Conservation (phyloP, 169 alveolate genomes). For the Cyclospora cayetanensis region DNA sequence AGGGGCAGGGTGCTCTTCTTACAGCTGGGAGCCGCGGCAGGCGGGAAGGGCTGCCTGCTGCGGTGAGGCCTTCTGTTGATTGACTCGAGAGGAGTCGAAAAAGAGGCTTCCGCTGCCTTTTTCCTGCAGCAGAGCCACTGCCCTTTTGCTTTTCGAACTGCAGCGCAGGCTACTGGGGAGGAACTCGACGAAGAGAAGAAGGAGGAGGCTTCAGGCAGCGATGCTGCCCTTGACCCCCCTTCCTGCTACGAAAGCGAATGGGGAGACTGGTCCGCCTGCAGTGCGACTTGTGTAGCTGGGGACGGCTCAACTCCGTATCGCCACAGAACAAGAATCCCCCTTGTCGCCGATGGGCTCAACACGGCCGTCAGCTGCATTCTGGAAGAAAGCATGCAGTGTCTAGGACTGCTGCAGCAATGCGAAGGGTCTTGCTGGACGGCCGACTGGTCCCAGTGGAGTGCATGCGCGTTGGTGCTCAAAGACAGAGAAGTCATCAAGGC, state of each 20-base stretch:
- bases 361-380: not conserved
- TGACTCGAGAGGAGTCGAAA: no score
- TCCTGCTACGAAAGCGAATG: conserved; percentile 47
- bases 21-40: no score
- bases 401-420: conserved; percentile 1
- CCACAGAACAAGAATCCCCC: conserved; percentile 1
- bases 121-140: no score
- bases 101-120: no score
- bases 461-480: not conserved
- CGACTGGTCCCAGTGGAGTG: conserved; percentile 48
- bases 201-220: no score
- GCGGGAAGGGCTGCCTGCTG: no score
- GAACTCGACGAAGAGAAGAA: no score
- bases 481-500: not conserved
- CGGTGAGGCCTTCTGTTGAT: no score
- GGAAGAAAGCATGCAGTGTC: conserved; percentile 17
- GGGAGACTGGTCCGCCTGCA: conserved; percentile 60
- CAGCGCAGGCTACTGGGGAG: no score
- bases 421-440: conserved; percentile 36
- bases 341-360: not conserved
- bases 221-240: not conserved
- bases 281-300: conserved; percentile 34
- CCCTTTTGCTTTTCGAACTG: no score
- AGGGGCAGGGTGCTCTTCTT: no score
- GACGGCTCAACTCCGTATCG: not conserved